Conservation (phyloP, 371 early-diverging fungal species). For the Mucor indicus region DNA sequence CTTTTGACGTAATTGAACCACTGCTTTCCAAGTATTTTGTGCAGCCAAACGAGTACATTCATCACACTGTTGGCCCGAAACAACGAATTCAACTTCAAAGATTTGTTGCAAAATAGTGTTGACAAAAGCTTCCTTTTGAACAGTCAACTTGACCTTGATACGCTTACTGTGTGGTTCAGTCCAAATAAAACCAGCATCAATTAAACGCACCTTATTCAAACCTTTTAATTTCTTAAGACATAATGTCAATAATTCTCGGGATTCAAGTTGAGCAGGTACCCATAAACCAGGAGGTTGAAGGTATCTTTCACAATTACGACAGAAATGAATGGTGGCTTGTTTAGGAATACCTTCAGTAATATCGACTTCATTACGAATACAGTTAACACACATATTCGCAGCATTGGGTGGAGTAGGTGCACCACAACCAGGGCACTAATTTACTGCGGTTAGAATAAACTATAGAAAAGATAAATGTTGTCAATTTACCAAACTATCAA, state of each 20-base stretch:
- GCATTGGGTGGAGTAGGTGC: slow-evolving; percentile 95
- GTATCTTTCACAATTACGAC: slow-evolving; percentile 97
- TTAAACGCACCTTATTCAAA: slow-evolving; percentile 86
- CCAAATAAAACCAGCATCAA: slow-evolving; percentile 98
- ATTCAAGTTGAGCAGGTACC: slow-evolving; percentile 89
- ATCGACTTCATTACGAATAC: slow-evolving; percentile 94
- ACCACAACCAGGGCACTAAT: slow-evolving; percentile 97
- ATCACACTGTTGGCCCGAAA: slow-evolving; percentile 93
- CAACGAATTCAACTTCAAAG: slow-evolving; percentile 94
- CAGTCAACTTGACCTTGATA: slow-evolving; percentile 95
- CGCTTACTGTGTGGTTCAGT: slow-evolving; percentile 97
- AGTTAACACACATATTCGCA: slow-evolving; percentile 98
- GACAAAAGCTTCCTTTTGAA: slow-evolving; percentile 97
- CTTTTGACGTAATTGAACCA: slow-evolving; percentile 99
- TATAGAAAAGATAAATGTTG: background rate
- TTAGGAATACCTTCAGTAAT: slow-evolving; percentile 98
- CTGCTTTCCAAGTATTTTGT: slow-evolving; percentile 98
- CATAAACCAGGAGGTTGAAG: slow-evolving; percentile 95
- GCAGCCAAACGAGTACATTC: slow-evolving; percentile 98
- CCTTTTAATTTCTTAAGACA: slow-evolving; percentile 94
- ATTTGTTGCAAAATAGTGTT: slow-evolving; percentile 94
- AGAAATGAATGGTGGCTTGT: slow-evolving; percentile 90
- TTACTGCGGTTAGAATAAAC: background rate
- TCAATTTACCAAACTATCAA: slow-evolving; percentile 30
- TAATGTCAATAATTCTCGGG: slow-evolving; percentile 91